A percentile compares a stretch with the other conserved stretches of the same genome.
phyloP scores from a whole-genome alignment of 192 early-diverging fungal genomes.

The Jimgerdemannia flammicorona region DNA sequence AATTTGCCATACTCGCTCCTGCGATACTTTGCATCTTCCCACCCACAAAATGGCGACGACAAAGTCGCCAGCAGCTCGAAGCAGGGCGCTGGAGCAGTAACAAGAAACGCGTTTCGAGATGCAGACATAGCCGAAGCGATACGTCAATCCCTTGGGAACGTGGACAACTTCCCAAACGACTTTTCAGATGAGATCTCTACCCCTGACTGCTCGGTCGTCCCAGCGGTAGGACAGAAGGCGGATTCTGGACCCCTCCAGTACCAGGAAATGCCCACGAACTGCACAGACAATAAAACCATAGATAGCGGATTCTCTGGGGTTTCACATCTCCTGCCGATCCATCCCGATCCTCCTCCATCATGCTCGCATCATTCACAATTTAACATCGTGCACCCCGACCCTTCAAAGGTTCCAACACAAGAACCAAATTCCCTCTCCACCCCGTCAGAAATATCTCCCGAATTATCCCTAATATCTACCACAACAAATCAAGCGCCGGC shows the following conservation, averaged over 20 bases:
- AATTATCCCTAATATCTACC: not conserved
- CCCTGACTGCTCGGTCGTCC: not conserved
- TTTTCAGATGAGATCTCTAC: not conserved
- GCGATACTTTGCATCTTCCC: not conserved
- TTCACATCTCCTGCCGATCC: not conserved
- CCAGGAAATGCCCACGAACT: not conserved
- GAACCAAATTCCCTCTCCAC: not conserved
- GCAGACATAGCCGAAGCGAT: not conserved
- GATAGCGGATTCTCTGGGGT: not conserved
- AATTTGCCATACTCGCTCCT: not conserved
- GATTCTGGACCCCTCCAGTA: not conserved
- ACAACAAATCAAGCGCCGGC: not conserved
- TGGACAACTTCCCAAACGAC: not conserved
- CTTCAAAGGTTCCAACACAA: not conserved
- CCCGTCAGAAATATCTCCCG: not conserved
- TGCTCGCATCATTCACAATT: not conserved
- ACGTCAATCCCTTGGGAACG: not conserved
- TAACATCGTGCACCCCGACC: not conserved
- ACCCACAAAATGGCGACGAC: too few species aligned
- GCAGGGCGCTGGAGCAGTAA: not conserved
- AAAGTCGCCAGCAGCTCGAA: too few species aligned
- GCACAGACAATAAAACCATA: not conserved
- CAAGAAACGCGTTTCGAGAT: not conserved
- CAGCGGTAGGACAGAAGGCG: not conserved
- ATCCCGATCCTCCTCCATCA: not conserved